These are phyloP conservation scores for Candida tammaniensis DNA, from an alignment of 805 yeast genomes.

Conservation along the genomic window DNA sequence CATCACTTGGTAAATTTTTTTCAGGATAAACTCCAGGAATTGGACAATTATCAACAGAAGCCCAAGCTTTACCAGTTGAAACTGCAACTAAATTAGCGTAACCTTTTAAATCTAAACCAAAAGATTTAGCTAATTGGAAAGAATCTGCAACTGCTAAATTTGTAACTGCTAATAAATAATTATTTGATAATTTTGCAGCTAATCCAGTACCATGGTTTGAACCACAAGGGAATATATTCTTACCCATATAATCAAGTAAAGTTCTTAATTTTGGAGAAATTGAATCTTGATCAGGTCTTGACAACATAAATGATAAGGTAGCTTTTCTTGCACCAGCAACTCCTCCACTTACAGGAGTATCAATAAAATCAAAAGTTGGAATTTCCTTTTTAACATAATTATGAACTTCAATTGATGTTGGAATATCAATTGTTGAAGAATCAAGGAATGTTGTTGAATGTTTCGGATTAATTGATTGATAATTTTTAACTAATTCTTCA, in stretches of 20 bases:
- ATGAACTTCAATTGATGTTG: slow-evolving; percentile 43
- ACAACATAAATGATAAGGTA: slow-evolving; percentile 52
- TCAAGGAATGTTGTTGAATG: slow-evolving; percentile 36
- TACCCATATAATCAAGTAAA: slow-evolving; percentile 44
- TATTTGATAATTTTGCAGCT: slow-evolving; percentile 54
- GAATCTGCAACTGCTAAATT: slow-evolving; percentile 56
- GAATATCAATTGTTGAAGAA: slow-evolving; percentile 51
- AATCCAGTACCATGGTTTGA: slow-evolving; percentile 47
- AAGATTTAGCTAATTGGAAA: slow-evolving; percentile 49
- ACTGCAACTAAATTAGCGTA: slow-evolving; percentile 50
- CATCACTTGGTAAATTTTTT: slow-evolving; percentile 41
- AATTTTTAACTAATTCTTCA: slow-evolving; percentile 32
- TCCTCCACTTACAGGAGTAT: slow-evolving; percentile 58
- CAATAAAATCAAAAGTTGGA: slow-evolving; percentile 44
- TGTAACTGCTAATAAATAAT: slow-evolving; percentile 50
- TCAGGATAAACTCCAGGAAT: slow-evolving; percentile 46
- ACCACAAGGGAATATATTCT: slow-evolving; percentile 49
- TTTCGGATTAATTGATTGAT: slow-evolving; percentile 16
- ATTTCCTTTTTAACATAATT: slow-evolving; percentile 27
- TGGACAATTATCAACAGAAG: slow-evolving; percentile 53
- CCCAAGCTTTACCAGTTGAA: slow-evolving; percentile 55
- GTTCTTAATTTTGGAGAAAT: slow-evolving; percentile 29
- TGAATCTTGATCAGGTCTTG: slow-evolving; percentile 27
- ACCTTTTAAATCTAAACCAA: slow-evolving; percentile 44
- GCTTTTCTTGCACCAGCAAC: slow-evolving; percentile 53